Conservation (phyloP, 345 rosid genomes). For the Arabidopsis suecica region DNA sequence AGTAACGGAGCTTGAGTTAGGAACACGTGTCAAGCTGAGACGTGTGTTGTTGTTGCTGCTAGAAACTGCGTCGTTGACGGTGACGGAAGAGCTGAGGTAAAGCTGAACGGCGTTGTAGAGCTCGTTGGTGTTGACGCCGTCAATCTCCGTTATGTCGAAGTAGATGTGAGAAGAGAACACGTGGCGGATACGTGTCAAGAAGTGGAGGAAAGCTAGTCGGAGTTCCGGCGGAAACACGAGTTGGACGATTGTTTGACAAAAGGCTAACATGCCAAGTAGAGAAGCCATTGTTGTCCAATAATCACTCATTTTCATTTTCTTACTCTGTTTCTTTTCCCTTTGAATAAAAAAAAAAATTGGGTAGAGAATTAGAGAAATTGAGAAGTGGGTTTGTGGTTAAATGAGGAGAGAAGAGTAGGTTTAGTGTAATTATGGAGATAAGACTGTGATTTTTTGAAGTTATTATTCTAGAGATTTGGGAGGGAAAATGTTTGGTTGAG, state of each 20-base stretch:
- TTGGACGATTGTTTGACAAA: slow-evolving; percentile 72
- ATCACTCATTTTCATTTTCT: slow-evolving; percentile 56
- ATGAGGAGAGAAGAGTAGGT: slow-evolving; percentile 2
- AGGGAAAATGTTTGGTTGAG: slow-evolving; percentile 32
- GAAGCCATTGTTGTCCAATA: slow-evolving; percentile 84
- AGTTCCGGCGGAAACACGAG: slow-evolving; percentile 81
- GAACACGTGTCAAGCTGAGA: slow-evolving; percentile 75
- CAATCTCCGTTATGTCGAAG: slow-evolving; percentile 92
- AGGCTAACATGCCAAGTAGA: slow-evolving; percentile 79
- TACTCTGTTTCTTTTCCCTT: neutral
- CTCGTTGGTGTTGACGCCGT: slow-evolving; percentile 98
- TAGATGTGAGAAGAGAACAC: slow-evolving; percentile 67
- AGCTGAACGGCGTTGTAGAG: slow-evolving; percentile 97
- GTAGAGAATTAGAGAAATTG: neutral
- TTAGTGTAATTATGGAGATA: slow-evolving; percentile 10
- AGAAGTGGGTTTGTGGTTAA: slow-evolving; percentile 3
- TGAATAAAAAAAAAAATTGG: neutral
- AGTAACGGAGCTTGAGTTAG: slow-evolving; percentile 84
- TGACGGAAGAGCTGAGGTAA: slow-evolving; percentile 79
- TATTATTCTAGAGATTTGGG: slow-evolving; percentile 36
- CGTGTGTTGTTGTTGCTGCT: slow-evolving; percentile 50
- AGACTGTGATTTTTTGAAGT: slow-evolving; percentile 18
- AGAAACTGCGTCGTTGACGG: slow-evolving; percentile 49
- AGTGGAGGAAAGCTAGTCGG: slow-evolving; percentile 64
- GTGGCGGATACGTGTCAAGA: slow-evolving; percentile 57